Conservation (phyloP, 768 basidiomycete species). For the Fomitopsis pulvina region DNA sequence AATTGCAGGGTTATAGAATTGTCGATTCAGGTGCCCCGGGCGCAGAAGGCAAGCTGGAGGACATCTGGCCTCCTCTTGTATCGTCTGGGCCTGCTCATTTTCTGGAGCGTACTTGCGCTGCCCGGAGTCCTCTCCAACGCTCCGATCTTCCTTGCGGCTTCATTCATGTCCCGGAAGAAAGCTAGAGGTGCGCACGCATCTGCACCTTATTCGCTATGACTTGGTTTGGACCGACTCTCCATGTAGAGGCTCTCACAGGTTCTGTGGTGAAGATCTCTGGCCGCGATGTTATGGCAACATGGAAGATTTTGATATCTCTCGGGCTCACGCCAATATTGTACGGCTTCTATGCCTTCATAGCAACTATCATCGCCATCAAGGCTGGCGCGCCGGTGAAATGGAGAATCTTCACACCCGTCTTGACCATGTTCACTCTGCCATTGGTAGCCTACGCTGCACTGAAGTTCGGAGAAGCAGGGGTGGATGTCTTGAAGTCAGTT, state of each 20-base stretch:
- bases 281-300: constrained; percentile 92
- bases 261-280: constrained; percentile 95
- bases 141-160: constrained; percentile 89
- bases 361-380: constrained; percentile 66
- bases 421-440: constrained; percentile 68
- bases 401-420: constrained; percentile 69
- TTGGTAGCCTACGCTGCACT: constrained; percentile 89
- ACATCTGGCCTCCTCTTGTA: constrained; percentile 81
- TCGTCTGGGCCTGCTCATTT: constrained; percentile 64
- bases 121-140: constrained; percentile 89
- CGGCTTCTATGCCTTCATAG: constrained; percentile 72
- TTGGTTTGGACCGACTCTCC: not conserved
- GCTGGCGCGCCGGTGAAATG: constrained; percentile 56
- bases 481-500: constrained; percentile 91
- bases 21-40: constrained; percentile 65
- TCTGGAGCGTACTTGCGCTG: constrained; percentile 81
- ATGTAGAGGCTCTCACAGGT: constrained; percentile 85
- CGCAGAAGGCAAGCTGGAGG: constrained; percentile 82
- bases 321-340: constrained; percentile 89
- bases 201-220: not conserved
- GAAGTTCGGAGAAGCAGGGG: constrained; percentile 96
- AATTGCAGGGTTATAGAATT: not conserved
- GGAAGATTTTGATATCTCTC: constrained; percentile 94
- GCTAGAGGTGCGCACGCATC: constrained; percentile 59
- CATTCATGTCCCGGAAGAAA: constrained; percentile 77